Evolutionary conservation across 2,329 filamentous ascomycete species (phyloP).

Genomic region (Clonostachys sp.): DNA sequence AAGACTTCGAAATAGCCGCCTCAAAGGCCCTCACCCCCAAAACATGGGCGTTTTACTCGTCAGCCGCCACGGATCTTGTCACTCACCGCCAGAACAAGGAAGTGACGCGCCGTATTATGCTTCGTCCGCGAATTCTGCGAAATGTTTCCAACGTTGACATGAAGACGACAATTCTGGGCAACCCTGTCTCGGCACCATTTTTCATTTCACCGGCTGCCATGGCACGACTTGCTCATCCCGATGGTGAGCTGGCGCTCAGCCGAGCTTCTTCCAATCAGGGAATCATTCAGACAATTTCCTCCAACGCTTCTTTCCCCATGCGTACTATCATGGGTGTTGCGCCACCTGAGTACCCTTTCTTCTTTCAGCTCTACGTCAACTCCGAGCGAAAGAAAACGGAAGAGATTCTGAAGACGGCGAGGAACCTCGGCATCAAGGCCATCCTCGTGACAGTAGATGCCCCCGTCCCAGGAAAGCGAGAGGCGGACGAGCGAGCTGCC

Average conservation of each 20-base stretch:
- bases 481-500: constrained; percentile 48
- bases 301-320: constrained; percentile 43
- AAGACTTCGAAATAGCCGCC: constrained; percentile 44
- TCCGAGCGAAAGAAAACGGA: constrained; percentile 41
- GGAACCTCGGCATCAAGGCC: constrained; percentile 42
- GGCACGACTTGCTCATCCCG: constrained; percentile 10
- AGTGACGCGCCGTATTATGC: constrained; percentile 41
- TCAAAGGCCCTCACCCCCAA: constrained; percentile 37
- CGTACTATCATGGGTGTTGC: constrained; percentile 32
- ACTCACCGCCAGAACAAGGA: constrained; percentile 43
- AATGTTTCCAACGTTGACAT: constrained; percentile 35
- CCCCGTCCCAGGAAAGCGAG: constrained; percentile 50
- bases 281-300: constrained; percentile 47
- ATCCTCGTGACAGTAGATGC: constrained; percentile 50
- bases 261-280: constrained; percentile 38
- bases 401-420: constrained; percentile 31
- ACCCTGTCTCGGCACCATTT: constrained; percentile 8
- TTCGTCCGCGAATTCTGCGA: constrained; percentile 44
- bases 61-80: constrained; percentile 46
- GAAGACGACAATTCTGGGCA: constrained; percentile 9
- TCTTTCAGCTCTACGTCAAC: constrained; percentile 54
- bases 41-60: constrained; percentile 51
- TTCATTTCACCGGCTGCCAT: constrained; percentile 13
- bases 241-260: constrained; percentile 44
- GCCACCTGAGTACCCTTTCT: constrained; percentile 32